Conservation (phyloP, 139 green algal species). For the Chlamydomonas incerta region DNA sequence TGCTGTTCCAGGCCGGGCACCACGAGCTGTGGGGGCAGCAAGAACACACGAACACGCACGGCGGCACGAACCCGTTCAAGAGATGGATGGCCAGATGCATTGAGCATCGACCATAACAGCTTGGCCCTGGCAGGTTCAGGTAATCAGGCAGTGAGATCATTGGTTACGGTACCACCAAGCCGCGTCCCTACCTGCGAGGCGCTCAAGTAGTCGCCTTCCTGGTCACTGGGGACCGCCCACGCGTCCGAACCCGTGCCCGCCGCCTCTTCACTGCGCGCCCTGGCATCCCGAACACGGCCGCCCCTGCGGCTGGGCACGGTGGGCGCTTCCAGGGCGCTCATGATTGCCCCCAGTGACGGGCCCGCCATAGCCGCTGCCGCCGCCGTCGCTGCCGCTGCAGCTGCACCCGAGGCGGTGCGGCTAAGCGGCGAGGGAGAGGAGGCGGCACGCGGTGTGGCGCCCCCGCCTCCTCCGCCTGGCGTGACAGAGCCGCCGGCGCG, state of each 20-base stretch:
- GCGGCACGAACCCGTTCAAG: too few species aligned
- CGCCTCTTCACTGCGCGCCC: background rate
- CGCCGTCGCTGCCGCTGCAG: background rate
- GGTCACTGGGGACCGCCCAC: background rate
- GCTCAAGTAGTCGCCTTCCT: background rate
- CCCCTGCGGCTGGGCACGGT: background rate
- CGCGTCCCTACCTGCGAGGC: background rate
- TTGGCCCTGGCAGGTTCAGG: too few species aligned
- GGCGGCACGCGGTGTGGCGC: background rate
- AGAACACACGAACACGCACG: too few species aligned
- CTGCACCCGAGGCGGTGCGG: background rate
- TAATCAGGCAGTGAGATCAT: too few species aligned
- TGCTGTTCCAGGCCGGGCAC: too few species aligned
- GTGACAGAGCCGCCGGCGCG: too few species aligned
- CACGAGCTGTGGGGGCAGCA: background rate
- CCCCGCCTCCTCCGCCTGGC: background rate
- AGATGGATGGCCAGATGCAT: too few species aligned
- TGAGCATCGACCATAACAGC: too few species aligned
- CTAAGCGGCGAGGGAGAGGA: background rate
- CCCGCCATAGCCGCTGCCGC: background rate
- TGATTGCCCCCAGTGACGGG: slow-evolving; percentile 2
- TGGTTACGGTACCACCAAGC: too few species aligned
- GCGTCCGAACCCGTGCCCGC: background rate
- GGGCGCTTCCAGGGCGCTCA: background rate
- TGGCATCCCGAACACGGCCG: background rate